Evolutionary conservation across 352 stramenopile species (phyloP).

Genomic region (Phytopythium aichiense): DNA sequence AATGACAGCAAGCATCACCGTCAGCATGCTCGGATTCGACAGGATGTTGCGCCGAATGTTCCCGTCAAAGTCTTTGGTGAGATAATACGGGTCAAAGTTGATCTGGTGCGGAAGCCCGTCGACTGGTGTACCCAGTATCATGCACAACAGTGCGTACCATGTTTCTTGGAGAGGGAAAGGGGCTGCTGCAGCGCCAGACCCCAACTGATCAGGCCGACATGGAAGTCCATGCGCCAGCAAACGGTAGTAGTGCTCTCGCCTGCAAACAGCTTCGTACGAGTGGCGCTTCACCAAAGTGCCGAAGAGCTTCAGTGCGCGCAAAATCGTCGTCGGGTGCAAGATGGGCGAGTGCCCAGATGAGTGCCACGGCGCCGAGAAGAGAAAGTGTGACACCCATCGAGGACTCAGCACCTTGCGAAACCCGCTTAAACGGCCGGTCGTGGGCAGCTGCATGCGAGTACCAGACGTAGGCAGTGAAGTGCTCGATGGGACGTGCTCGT

Average conservation of each 20-base stretch:
- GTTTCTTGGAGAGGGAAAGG: slow-evolving; percentile 62
- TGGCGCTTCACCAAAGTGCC: slow-evolving; percentile 35
- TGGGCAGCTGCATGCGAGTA: slow-evolving; percentile 46
- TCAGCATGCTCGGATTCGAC: slow-evolving; percentile 43
- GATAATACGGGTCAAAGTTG: slow-evolving; percentile 56
- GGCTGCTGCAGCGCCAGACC: not conserved
- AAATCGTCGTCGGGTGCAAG: slow-evolving; percentile 1
- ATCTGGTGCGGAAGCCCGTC: slow-evolving; percentile 61
- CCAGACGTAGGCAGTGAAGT: not conserved
- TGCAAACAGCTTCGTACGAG: slow-evolving; percentile 51
- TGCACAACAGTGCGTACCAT: slow-evolving; percentile 69
- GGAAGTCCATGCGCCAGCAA: slow-evolving; percentile 59
- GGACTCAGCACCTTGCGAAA: slow-evolving; percentile 60
- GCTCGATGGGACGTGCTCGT: not conserved
- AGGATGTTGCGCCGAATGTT: slow-evolving; percentile 57
- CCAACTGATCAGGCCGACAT: slow-evolving; percentile 29
- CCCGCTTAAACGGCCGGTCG: slow-evolving; percentile 35
- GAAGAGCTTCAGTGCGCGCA: slow-evolving; percentile 41
- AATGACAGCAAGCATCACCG: slow-evolving; percentile 48
- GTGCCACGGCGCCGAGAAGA: slow-evolving; percentile 25
- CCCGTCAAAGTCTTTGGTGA: slow-evolving; percentile 65
- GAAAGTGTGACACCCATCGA: slow-evolving; percentile 62
- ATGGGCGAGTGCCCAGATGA: not conserved
- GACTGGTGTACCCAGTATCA: slow-evolving; percentile 50
- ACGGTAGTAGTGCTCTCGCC: slow-evolving; percentile 67